Percentiles rank a stretch among this genome's conserved stretches.
Evolutionary conservation across 106 monocot genomes (phyloP).

Genomic region (Triglochin maritima): DNA sequence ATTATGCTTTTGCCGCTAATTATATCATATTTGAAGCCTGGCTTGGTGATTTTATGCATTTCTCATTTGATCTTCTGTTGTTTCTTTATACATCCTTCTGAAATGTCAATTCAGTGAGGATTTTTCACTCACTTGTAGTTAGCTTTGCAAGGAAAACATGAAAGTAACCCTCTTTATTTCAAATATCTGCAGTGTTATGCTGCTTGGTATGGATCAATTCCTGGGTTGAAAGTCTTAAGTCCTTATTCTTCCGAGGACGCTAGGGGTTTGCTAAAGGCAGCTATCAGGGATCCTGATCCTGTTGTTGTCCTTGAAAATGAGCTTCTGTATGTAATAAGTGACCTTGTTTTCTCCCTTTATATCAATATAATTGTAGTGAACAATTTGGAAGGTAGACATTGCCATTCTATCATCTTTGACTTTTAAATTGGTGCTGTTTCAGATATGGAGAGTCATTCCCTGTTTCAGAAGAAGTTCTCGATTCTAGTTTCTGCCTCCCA

Average conservation of each 20-base stretch:
- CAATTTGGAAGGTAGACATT: background rate
- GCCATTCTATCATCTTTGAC: background rate
- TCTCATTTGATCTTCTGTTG: too few species aligned
- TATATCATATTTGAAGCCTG: too few species aligned
- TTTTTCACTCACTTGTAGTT: background rate
- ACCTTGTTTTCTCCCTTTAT: background rate
- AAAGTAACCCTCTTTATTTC: background rate
- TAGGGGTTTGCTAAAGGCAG: slow-evolving; percentile 88
- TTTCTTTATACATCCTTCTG: background rate
- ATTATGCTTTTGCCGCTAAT: too few species aligned
- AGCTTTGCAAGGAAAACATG: background rate
- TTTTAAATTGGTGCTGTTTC: slow-evolving; percentile 4
- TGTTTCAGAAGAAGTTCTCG: slow-evolving; percentile 86
- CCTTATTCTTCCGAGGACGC: slow-evolving; percentile 96
- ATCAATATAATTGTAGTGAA: background rate
- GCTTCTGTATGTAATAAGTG: slow-evolving; percentile 49
- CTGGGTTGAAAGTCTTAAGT: slow-evolving; percentile 76
- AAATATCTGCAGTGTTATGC: slow-evolving; percentile 70
- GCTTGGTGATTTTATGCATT: too few species aligned
- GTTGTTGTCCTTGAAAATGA: slow-evolving; percentile 97
- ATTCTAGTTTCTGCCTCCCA: slow-evolving; percentile 92
- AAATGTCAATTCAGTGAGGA: background rate
- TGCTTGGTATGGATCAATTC: slow-evolving; percentile 82
- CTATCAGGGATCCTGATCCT: slow-evolving; percentile 91
- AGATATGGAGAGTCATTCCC: slow-evolving; percentile 97